Conservation (phyloP, 768 basidiomycete genomes). For the Naganishia randhawae region DNA sequence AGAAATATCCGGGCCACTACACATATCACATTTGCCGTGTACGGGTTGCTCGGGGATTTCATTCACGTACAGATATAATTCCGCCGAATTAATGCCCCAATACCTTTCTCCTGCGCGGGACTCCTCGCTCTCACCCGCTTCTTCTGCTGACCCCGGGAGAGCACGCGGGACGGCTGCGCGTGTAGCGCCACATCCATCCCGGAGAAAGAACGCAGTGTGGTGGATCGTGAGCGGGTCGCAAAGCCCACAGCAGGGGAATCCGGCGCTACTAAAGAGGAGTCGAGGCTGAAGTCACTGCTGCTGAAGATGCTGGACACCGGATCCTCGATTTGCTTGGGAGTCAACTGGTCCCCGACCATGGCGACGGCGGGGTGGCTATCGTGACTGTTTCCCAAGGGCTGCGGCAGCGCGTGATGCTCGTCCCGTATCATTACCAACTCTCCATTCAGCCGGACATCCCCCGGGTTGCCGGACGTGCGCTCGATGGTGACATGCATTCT, state of each 20-base stretch:
- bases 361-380: too few species aligned
- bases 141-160: not conserved
- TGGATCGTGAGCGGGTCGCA: not conserved
- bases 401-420: too few species aligned
- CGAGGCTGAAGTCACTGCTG: conserved; percentile 11
- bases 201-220: not conserved
- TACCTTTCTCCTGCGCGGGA: conserved; percentile 69
- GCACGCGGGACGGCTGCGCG: not conserved
- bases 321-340: conserved; percentile 12
- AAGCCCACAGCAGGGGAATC: not conserved
- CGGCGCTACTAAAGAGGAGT: not conserved
- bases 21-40: too few species aligned
- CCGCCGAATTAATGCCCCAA: conserved; percentile 77
- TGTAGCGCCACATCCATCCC: conserved; percentile 19
- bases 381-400: too few species aligned
- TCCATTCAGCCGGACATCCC: conserved; percentile 79
- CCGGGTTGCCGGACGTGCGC: conserved; percentile 64
- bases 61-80: conserved; percentile 78
- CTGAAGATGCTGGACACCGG: not conserved
- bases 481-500: conserved; percentile 63
- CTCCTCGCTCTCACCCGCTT: conserved; percentile 35
- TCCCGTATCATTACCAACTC: not conserved
- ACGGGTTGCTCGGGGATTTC: too few species aligned
- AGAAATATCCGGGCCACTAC: too few species aligned
- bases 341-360: not conserved